Evolutionary conservation across 2,329 filamentous ascomycete species (phyloP).

Genomic region (Aureobasidium uvarum): DNA sequence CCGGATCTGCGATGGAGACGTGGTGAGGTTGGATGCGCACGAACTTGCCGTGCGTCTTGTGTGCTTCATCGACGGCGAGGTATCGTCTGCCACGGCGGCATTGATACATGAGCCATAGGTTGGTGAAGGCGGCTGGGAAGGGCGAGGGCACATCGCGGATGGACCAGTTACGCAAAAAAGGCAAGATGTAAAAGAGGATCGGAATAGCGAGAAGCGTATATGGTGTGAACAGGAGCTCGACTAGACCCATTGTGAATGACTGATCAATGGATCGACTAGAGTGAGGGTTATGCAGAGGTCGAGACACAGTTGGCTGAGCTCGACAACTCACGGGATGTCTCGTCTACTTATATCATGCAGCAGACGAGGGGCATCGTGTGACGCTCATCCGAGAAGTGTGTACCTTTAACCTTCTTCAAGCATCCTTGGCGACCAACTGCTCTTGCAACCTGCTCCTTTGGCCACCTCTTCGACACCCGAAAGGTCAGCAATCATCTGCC

Average conservation of each 20-base stretch:
- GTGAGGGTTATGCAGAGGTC: not conserved
- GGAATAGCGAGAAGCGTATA: constrained; percentile 52
- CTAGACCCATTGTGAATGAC: constrained; percentile 36
- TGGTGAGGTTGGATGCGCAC: constrained; percentile 84
- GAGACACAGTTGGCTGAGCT: not conserved
- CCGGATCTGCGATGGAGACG: constrained; percentile 74
- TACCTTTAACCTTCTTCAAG: not conserved
- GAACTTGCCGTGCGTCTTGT: constrained; percentile 74
- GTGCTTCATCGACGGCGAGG: constrained; percentile 65
- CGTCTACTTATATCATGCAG: not conserved
- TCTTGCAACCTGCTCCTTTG: not conserved
- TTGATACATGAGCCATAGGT: constrained; percentile 72
- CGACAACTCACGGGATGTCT: not conserved
- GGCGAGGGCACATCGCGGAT: constrained; percentile 59
- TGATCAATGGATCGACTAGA: constrained; percentile 4
- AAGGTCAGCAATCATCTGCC: not conserved
- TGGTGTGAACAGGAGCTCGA: constrained; percentile 46
- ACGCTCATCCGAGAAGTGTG: not conserved
- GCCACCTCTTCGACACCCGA: not conserved
- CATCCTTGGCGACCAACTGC: not conserved
- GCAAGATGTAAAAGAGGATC: constrained; percentile 57
- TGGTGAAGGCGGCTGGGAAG: constrained; percentile 66
- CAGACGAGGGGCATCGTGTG: constrained; percentile 10
- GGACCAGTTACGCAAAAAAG: constrained; percentile 60
- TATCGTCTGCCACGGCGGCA: constrained; percentile 59